Percentiles rank a stretch among this genome's conserved stretches.
Evolutionary conservation across 2,329 filamentous ascomycete species (phyloP).

Genomic region (Curvularia sp.): DNA sequence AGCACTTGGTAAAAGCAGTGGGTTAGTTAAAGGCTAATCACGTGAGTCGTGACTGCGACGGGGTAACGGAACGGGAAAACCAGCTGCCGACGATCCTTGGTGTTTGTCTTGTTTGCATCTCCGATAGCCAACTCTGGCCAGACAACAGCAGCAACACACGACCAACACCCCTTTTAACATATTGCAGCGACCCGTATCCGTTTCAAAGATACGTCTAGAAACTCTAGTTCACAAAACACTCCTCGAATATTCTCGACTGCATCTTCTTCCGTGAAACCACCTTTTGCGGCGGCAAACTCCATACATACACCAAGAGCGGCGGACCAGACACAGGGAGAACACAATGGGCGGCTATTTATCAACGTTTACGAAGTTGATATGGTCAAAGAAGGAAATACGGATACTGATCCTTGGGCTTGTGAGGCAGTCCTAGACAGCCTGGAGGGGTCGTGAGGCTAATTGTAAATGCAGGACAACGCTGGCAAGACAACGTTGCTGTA

Average conservation of each 20-base stretch:
- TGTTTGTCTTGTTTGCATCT: constrained; percentile 38
- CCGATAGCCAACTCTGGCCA: constrained; percentile 33
- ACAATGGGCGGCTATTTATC: constrained; percentile 46
- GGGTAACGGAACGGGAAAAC: constrained; percentile 14
- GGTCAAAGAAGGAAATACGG: constrained; percentile 95
- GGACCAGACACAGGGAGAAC: constrained; percentile 22
- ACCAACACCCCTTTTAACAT: background rate
- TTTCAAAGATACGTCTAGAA: background rate
- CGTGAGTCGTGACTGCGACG: background rate
- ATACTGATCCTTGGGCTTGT: constrained; percentile 95
- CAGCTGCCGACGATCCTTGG: constrained; percentile 12
- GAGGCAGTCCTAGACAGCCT: constrained; percentile 49
- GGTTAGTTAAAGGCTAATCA: background rate
- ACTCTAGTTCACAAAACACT: background rate
- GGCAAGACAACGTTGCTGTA: constrained; percentile 98
- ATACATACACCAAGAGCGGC: constrained; percentile 21
- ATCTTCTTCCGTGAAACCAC: background rate
- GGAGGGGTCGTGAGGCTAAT: constrained; percentile 27
- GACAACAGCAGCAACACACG: constrained; percentile 25
- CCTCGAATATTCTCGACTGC: background rate
- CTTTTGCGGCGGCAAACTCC: constrained; percentile 24
- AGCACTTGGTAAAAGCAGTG: background rate
- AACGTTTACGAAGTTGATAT: constrained; percentile 54
- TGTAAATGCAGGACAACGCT: constrained; percentile 79
- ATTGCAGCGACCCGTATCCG: background rate